Evolutionary conservation across 345 rosid genomes (phyloP).

Genomic region (Eucalyptus marginata): DNA sequence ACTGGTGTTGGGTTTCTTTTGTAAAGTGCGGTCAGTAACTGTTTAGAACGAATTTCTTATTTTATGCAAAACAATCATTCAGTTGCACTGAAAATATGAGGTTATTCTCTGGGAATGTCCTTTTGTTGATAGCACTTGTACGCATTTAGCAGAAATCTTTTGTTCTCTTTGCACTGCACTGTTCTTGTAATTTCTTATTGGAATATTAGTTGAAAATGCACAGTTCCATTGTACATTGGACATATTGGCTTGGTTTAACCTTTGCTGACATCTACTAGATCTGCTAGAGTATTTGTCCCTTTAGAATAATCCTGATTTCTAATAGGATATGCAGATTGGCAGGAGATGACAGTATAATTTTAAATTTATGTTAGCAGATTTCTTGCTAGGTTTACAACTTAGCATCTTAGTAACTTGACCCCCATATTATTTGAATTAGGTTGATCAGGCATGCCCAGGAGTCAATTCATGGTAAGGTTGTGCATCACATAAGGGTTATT

Average conservation of each 20-base stretch:
- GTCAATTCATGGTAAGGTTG: not conserved
- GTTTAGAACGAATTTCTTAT: not conserved
- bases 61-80: not conserved
- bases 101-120: not conserved
- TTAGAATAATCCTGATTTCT: not conserved
- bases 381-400: not conserved
- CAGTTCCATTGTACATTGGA: not conserved
- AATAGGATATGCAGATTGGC: not conserved
- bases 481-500: not conserved
- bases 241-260: not conserved
- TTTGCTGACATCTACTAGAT: not conserved
- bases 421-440: not conserved
- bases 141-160: not conserved
- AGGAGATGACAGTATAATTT: not conserved
- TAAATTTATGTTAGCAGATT: not conserved
- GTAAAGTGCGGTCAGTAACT: not conserved
- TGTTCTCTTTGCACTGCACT: not conserved
- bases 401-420: not conserved
- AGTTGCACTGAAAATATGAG: not conserved
- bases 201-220: not conserved
- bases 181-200: not conserved
- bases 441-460: not conserved
- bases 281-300: not conserved
- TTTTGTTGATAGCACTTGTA: not conserved
- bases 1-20: not conserved